Percentiles rank a stretch among this genome's conserved stretches.
These are phyloP conservation scores for Byssochlamys sp. DNA, from an alignment of 2,329 filamentous ascomycete genomes.

Conservation along the genomic window DNA sequence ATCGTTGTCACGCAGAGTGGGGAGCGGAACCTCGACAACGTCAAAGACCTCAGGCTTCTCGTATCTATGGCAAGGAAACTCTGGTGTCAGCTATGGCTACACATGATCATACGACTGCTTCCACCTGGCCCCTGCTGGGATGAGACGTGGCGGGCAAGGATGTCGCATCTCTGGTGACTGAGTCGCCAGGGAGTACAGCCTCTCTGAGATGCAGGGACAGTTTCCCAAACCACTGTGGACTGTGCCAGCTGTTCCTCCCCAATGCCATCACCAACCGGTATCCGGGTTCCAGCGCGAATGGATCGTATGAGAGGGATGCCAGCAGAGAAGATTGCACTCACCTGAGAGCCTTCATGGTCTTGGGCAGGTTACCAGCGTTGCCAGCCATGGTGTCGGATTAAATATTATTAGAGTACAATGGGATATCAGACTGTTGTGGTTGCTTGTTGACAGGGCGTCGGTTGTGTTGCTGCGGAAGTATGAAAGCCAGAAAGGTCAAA, in stretches of 20 bases:
- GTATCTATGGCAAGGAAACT: constrained; percentile 34
- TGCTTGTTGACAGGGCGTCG: not conserved
- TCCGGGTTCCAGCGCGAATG: not conserved
- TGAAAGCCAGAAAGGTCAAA: not conserved
- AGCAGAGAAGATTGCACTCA: constrained; percentile 23
- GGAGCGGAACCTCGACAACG: constrained; percentile 54
- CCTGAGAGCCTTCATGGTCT: constrained; percentile 55
- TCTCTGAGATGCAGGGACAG: not conserved
- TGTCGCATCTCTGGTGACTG: not conserved
- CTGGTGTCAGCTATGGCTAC: constrained; percentile 1
- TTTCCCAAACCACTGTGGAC: not conserved
- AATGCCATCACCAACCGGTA: not conserved
- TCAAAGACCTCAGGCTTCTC: constrained; percentile 53
- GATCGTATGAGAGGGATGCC: not conserved
- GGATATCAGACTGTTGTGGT: not conserved
- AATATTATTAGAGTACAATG: not conserved
- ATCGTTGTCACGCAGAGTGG: constrained; percentile 51
- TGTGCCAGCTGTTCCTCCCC: not conserved
- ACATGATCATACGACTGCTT: not conserved
- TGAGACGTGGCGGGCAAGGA: not conserved
- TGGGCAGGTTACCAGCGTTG: constrained; percentile 35
- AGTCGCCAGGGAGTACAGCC: not conserved
- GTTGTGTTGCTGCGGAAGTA: not conserved
- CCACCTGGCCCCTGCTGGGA: not conserved
- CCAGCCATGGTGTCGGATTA: constrained; percentile 20